Percentiles rank a stretch among this genome's conserved stretches.
phyloP scores from a whole-genome alignment of 805 yeast species.

The Wickerhamomyces chaumierensis region DNA sequence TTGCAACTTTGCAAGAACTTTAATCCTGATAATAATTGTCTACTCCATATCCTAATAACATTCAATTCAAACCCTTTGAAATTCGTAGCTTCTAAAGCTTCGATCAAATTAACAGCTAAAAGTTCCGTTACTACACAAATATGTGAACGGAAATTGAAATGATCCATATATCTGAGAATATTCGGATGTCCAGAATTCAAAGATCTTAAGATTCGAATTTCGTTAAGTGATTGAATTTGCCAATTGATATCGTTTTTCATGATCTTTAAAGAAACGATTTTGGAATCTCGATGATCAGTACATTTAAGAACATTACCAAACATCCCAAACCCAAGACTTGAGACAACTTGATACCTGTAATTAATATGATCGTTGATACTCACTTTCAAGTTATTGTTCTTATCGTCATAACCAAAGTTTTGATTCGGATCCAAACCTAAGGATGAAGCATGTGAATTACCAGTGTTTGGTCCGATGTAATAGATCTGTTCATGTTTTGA shows the following conservation, averaged over 20 bases:
- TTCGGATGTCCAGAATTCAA: conserved; percentile 19
- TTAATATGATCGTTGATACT: conserved; percentile 59
- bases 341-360: conserved; percentile 55
- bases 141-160: conserved; percentile 73
- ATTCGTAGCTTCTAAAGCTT: conserved; percentile 37
- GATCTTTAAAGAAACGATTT: conserved; percentile 61
- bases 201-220: conserved; percentile 52
- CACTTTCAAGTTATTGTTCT: conserved; percentile 47
- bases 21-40: conserved; percentile 49
- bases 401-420: conserved; percentile 59
- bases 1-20: conserved; percentile 42
- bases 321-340: conserved; percentile 63
- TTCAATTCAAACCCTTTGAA: conserved; percentile 37
- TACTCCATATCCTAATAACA: conserved; percentile 33
- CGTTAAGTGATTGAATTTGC: conserved; percentile 69
- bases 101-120: conserved; percentile 55
- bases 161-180: conserved; percentile 44
- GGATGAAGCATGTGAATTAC: conserved; percentile 2
- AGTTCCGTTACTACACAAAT: conserved; percentile 73
- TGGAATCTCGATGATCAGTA: conserved; percentile 49
- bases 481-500: conserved; percentile 36
- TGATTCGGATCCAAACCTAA: conserved; percentile 3
- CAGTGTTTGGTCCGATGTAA: conserved; percentile 30
- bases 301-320: conserved; percentile 73
- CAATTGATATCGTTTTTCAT: conserved; percentile 64